phyloP scores from a whole-genome alignment of 2,329 filamentous ascomycete species.

The Xylaria sp. region DNA sequence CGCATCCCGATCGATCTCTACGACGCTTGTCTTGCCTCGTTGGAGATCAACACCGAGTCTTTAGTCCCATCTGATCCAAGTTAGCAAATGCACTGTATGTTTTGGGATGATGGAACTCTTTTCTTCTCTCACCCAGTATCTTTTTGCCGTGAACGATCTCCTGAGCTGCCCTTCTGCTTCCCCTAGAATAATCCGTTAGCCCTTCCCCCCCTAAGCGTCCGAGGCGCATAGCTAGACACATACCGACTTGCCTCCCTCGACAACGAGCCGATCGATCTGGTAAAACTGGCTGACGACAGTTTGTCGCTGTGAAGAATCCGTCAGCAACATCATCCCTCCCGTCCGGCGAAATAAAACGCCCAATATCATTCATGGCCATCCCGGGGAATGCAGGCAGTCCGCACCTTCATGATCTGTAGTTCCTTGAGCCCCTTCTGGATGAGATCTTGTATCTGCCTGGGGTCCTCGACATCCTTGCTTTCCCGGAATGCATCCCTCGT shows the following conservation, averaged over 20 bases:
- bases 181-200: slow-evolving; percentile 59
- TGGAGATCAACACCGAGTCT: slow-evolving; percentile 5
- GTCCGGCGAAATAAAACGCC: not conserved
- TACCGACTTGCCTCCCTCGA: slow-evolving; percentile 87
- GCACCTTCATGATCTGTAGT: slow-evolving; percentile 89
- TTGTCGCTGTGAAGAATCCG: slow-evolving; percentile 75
- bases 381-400: slow-evolving; percentile 39
- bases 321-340: slow-evolving; percentile 8
- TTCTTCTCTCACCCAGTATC: slow-evolving; percentile 73
- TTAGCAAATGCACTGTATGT: slow-evolving; percentile 10
- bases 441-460: slow-evolving; percentile 83
- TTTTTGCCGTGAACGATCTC: slow-evolving; percentile 78
- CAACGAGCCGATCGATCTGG: slow-evolving; percentile 89
- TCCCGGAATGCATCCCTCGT: slow-evolving; percentile 92
- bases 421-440: slow-evolving; percentile 90
- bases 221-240: slow-evolving; percentile 47
- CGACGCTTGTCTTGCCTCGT: slow-evolving; percentile 12
- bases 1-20: slow-evolving; percentile 14
- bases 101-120: slow-evolving; percentile 44
- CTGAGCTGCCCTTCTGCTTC: slow-evolving; percentile 74
- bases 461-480: slow-evolving; percentile 77
- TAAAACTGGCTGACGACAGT: slow-evolving; percentile 95
- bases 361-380: not conserved
- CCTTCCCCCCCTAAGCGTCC: not conserved
- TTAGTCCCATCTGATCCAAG: slow-evolving; percentile 33